Evolutionary conservation across 208 protist genomes (phyloP).

Genomic region (Trypanosoma brucei): DNA sequence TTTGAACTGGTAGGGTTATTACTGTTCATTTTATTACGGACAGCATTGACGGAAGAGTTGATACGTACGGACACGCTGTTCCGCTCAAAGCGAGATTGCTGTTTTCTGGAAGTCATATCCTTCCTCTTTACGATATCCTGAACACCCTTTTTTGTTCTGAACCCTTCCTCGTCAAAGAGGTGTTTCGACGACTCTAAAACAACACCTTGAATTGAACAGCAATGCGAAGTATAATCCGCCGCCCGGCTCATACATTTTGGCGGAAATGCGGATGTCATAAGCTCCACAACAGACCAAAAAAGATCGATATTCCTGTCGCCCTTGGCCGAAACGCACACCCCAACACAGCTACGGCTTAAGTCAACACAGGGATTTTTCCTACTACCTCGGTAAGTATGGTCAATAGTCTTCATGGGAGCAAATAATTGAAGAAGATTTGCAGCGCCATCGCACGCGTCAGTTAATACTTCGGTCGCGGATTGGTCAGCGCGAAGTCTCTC

Average conservation of each 20-base stretch:
- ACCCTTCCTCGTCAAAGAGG: conserved; percentile 86
- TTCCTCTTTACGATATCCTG: conserved; percentile 46
- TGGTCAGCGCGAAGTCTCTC: conserved; percentile 12
- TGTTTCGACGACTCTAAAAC: conserved; percentile 88
- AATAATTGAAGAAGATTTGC: conserved; percentile 31
- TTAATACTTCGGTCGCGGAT: background rate
- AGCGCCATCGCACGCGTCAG: background rate
- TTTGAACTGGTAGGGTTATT: conserved; percentile 76
- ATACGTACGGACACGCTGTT: conserved; percentile 35
- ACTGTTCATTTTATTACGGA: conserved; percentile 25
- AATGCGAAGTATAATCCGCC: conserved; percentile 38
- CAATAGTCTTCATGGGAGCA: conserved; percentile 58
- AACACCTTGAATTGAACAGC: conserved; percentile 69
- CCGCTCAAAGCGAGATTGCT: conserved; percentile 25
- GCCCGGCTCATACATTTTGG: conserved; percentile 56
- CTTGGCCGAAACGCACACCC: conserved; percentile 74
- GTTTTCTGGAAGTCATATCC: conserved; percentile 27
- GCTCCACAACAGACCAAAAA: conserved; percentile 62
- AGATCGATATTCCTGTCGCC: conserved; percentile 44
- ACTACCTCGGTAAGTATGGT: conserved; percentile 71
- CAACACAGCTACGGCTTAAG: conserved; percentile 61
- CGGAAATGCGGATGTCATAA: conserved; percentile 29
- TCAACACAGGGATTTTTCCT: conserved; percentile 52
- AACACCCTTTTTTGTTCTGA: conserved; percentile 45
- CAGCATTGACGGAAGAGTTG: conserved; percentile 32